These are phyloP conservation scores for Fusarium mangiferae DNA, from an alignment of 2,329 filamentous ascomycete species.

Conservation along the genomic window DNA sequence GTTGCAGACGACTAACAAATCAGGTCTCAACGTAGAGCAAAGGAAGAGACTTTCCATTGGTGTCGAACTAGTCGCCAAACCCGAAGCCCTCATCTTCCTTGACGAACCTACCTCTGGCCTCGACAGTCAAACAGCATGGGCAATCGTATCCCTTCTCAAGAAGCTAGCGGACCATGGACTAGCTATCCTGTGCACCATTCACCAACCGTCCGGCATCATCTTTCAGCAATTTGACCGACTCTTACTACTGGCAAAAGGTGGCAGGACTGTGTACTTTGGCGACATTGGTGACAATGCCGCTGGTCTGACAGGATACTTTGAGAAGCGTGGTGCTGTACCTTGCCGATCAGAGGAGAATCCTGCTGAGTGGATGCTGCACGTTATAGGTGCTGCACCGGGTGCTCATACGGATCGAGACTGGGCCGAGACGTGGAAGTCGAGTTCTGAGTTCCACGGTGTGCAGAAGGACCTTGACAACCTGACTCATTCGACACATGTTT, in stretches of 20 bases:
- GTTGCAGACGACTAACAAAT: background rate
- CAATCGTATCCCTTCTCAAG: conserved; percentile 66
- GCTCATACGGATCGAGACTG: conserved; percentile 67
- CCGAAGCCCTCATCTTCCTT: conserved; percentile 65
- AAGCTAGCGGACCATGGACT: conserved; percentile 64
- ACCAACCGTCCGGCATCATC: conserved; percentile 14
- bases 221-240: conserved; percentile 63
- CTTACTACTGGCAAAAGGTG: conserved; percentile 52
- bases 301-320: conserved; percentile 77
- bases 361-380: conserved; percentile 57
- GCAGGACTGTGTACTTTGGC: conserved; percentile 29
- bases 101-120: conserved; percentile 68
- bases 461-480: conserved; percentile 66
- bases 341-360: conserved; percentile 78
- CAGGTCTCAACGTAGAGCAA: conserved; percentile 65
- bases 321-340: conserved; percentile 70
- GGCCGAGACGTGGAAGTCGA: conserved; percentile 68
- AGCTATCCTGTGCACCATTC: conserved; percentile 51
- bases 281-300: conserved; percentile 77
- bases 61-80: conserved; percentile 63
- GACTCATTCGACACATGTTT: accelerated
- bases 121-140: conserved; percentile 68
- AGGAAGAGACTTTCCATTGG: conserved; percentile 68
- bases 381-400: conserved; percentile 62
- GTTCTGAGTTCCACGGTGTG: conserved; percentile 63